Evolutionary conservation across 139 green algal genomes (phyloP).

Genomic region (Chara braunii): DNA sequence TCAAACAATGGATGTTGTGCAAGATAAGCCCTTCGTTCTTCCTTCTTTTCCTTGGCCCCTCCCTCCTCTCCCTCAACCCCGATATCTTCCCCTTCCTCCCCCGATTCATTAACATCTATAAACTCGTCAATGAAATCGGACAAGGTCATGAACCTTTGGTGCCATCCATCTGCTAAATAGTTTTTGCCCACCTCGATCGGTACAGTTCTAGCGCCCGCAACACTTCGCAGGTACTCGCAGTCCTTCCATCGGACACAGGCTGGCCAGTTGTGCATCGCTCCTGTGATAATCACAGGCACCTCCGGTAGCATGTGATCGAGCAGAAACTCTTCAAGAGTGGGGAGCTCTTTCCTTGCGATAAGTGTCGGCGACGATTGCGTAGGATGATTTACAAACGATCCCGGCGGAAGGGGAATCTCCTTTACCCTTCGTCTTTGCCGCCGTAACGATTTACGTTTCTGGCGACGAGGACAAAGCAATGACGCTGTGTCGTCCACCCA

Average conservation of each 20-base stretch:
- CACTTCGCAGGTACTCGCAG: conserved; percentile 53
- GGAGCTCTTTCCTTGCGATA: conserved; percentile 3
- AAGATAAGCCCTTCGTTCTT: conserved; percentile 58
- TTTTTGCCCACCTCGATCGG: conserved; percentile 74
- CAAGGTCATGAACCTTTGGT: conserved; percentile 74
- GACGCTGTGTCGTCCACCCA: too few relatives aligned
- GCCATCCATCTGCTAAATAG: conserved; percentile 76
- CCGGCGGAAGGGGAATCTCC: too few relatives aligned
- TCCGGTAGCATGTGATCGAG: conserved; percentile 12
- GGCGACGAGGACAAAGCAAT: too few relatives aligned
- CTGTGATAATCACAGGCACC: conserved; percentile 29
- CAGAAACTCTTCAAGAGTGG: conserved; percentile 24
- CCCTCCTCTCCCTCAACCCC: conserved; percentile 4
- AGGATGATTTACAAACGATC: too few relatives aligned
- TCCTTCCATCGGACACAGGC: conserved; percentile 64
- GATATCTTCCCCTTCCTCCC: neutral
- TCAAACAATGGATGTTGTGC: conserved; percentile 88
- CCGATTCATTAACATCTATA: neutral
- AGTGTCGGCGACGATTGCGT: neutral
- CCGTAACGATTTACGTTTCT: too few relatives aligned
- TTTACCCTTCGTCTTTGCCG: too few relatives aligned
- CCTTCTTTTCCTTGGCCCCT: neutral
- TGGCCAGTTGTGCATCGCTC: conserved; percentile 68
- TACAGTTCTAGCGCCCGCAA: conserved; percentile 70
- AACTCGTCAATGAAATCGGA: conserved; percentile 66